Base-by-base conservation (phyloP, 1,284 basidiomycete species). In the Singerocomus inundabilis region DNA sequence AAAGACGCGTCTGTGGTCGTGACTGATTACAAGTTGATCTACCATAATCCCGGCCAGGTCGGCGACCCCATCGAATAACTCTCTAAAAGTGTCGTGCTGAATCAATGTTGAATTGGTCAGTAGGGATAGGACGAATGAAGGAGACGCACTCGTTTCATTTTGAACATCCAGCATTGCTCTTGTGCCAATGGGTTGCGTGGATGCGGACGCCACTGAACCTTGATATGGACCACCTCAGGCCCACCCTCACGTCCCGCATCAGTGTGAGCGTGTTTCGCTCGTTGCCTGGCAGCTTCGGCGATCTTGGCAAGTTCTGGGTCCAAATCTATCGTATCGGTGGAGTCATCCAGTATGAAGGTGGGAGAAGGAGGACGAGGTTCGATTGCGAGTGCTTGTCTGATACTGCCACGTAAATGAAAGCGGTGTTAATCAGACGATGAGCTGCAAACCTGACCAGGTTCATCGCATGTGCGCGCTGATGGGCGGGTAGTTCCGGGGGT, bases 271-370 rank as follows among this genome's bases (percentile, higher is more conserved):
- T 41, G 48, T 24, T 51, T 52, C 11, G 55, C 60, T 42, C 54
- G 59, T 42, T 61, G 48, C 58, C 60, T 57, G 56, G 73, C 66
- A 54, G 68, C 63, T 60, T 72, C 54, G 0, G 74, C 78, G 37
- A 88, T 82, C 28, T 64, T 68, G 15, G 73, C 77, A 1, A 89
- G 74, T 55, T 88, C 85, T 0, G 85, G 81, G 56, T 82, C 78
- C 28, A 82, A 63, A 3, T 73, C 70, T 33, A 81, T 72, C 1
- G 71, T 70, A 48, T 83, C 79, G 4, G 67, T 67, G 0, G 76
- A 73, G 12, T 80, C 79, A 35, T 85, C 81, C 6, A 56, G 48
- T 26, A 58, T 62, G 35, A 63, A 53, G 2, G 67, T 67, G 1
- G 84, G 78, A 8, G 80, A 79, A 1, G 72, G 64, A 4, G 75